Base-by-base conservation (phyloP, 768 basidiomycete genomes). In the Pulveroboletus sp. region DNA sequence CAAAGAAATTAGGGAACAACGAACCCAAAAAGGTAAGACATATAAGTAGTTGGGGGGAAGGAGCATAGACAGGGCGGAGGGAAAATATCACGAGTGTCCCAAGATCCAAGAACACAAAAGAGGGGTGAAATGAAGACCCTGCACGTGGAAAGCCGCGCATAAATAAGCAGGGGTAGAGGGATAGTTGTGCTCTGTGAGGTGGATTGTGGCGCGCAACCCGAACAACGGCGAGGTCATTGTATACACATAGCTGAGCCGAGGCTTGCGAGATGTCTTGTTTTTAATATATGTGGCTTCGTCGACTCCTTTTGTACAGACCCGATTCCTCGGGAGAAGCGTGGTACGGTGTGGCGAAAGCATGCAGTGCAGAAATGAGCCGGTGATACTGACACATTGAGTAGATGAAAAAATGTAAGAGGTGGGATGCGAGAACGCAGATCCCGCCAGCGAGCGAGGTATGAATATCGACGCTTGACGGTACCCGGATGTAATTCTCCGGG, bases 331-430 rank as follows among this genome's bases (percentile, higher is more conserved):
- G 57, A 22, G 67, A 62, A 62, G 61, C 67, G 66, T 67, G 52
- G 52, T 70, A 70, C 69, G 61, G 63, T 62, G 59, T 62, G 63
- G 68, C 63, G 71, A 74, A 65, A 73, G 72, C 73, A 70, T 71
- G 70, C 64, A 60, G 60, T 65, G 64, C 49, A 56, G 58, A 60
- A 60, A 57, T 58, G 71, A 66, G 64, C 60, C 65, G 68, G 58
- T 56, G 64, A 67, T 73, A 73, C 59, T 73, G 72, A 68, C 68
- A 73, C 72, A 68, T 65, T 73, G 73, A 67, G 56, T 56, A 60
- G 53, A 60, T 43, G 58, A 45, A 58, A 36, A 61, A 59, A 54
- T 45, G 47, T 50, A 58, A 57, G 57, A 43, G 56, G 52, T 44
- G 48, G 46, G 56, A 57, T 55, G 59, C 50, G 46, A 55, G 37